phyloP scores from a whole-genome alignment of 148 eudicot genomes.

The Linanthus parryae region DNA sequence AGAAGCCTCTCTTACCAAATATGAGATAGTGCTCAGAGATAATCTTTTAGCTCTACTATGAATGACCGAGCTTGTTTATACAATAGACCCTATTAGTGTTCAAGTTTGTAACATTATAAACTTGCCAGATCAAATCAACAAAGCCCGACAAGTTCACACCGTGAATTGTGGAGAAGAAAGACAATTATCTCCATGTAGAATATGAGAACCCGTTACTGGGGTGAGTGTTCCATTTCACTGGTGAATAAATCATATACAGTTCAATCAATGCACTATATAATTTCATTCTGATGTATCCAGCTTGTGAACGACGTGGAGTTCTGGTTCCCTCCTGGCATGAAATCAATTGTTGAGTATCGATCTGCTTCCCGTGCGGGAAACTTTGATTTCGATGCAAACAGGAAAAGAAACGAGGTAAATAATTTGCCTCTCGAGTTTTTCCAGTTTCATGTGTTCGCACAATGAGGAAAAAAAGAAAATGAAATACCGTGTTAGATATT shows the following conservation, averaged over 20 bases:
- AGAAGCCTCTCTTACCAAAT: constrained; percentile 1
- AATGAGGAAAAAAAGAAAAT: too few relatives aligned
- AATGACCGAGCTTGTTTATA: neutral
- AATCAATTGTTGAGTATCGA: constrained; percentile 70
- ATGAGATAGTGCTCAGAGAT: neutral
- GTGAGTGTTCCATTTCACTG: constrained; percentile 48
- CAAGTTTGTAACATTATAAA: neutral
- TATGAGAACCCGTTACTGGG: constrained; percentile 88
- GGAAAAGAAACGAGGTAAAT: constrained; percentile 78
- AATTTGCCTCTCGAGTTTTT: too few relatives aligned
- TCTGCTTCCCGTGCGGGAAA: constrained; percentile 82
- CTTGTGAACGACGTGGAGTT: constrained; percentile 94
- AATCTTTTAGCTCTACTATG: neutral
- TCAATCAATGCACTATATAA: too few relatives aligned
- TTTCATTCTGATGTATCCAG: constrained; percentile 22
- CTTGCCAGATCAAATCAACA: constrained; percentile 67
- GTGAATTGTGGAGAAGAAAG: constrained; percentile 54
- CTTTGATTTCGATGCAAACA: constrained; percentile 77
- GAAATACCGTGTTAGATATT: too few relatives aligned
- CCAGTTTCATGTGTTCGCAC: too few relatives aligned
- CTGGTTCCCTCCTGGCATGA: constrained; percentile 91
- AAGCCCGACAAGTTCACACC: constrained; percentile 79
- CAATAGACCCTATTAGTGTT: too few relatives aligned
- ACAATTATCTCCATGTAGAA: constrained; percentile 73
- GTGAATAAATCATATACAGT: too few relatives aligned